Percentiles rank a stretch among this genome's conserved stretches.
Conservation (phyloP, 352 stramenopile genomes). For the Lagenidium giganteum region DNA sequence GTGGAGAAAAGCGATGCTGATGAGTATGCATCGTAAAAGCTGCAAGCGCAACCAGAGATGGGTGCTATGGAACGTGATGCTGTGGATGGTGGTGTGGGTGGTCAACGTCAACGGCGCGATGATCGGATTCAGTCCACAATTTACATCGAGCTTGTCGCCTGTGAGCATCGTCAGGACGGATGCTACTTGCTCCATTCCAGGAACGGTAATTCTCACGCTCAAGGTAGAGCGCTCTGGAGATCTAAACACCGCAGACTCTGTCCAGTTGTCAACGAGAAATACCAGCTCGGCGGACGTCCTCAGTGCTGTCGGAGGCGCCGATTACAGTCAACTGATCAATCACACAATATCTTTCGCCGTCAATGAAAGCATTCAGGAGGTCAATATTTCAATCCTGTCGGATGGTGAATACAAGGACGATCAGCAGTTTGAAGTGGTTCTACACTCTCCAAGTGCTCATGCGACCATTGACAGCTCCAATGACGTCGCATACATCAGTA, state of each 20-base stretch:
- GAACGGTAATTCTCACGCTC: slow-evolving; percentile 25
- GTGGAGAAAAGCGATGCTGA: no score
- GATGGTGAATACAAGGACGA: slow-evolving; percentile 46
- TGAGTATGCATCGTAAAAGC: no score
- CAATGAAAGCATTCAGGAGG: slow-evolving; percentile 18
- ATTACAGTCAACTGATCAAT: slow-evolving; percentile 27
- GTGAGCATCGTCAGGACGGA: slow-evolving; percentile 30
- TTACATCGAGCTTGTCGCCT: slow-evolving; percentile 17
- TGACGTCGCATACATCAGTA: slow-evolving; percentile 27
- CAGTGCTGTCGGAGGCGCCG: slow-evolving; percentile 16
- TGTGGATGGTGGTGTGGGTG: slow-evolving; percentile 2
- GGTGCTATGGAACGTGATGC: no score
- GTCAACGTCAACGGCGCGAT: slow-evolving; percentile 3
- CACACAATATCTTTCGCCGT: slow-evolving; percentile 23
- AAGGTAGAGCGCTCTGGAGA: slow-evolving; percentile 25
- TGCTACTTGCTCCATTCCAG: slow-evolving; percentile 26
- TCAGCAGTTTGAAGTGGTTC: slow-evolving; percentile 30
- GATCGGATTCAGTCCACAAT: slow-evolving; percentile 29
- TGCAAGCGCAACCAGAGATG: no score
- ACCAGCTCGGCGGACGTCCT: slow-evolving; percentile 1
- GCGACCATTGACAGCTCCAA: slow-evolving; percentile 11
- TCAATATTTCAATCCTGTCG: slow-evolving; percentile 30
- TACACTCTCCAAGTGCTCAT: slow-evolving; percentile 19
- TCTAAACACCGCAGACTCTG: slow-evolving; percentile 19
- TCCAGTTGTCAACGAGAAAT: slow-evolving; percentile 29